A percentile compares a stretch with the other conserved stretches of the same genome.
These are phyloP conservation scores for Linnemannia exigua DNA, from an alignment of 192 early-diverging fungal genomes.

Conservation along the genomic window DNA sequence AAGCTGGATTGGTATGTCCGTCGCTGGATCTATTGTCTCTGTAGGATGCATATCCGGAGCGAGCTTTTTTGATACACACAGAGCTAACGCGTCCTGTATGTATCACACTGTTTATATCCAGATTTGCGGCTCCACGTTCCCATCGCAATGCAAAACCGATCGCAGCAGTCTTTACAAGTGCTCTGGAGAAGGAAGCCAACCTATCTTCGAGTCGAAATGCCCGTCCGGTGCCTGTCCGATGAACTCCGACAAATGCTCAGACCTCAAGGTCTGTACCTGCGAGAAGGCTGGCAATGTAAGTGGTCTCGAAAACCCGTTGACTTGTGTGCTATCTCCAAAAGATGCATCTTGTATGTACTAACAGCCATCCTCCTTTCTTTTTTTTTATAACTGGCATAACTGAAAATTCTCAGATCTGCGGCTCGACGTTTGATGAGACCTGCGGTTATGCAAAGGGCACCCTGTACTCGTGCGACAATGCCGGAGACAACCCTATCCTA, in stretches of 20 bases:
- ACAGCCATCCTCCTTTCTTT: background rate
- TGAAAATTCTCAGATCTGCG: background rate
- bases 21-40: background rate
- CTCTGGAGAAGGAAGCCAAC: too few species aligned
- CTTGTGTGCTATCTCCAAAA: too few species aligned
- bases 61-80: background rate
- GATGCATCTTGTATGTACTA: background rate
- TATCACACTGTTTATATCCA: background rate
- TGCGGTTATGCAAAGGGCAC: background rate
- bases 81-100: background rate
- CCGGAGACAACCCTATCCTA: background rate
- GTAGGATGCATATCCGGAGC: too few species aligned
- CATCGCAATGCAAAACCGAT: background rate
- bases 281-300: background rate
- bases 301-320: background rate
- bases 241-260: background rate
- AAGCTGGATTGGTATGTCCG: background rate
- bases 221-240: background rate
- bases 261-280: background rate
- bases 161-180: background rate
- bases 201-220: background rate
- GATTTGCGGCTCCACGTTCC: background rate
- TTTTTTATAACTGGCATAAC: too few species aligned
- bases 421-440: background rate
- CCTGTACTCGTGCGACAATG: background rate